These are phyloP conservation scores for Leccinum obscurum DNA, from an alignment of 768 basidiomycete genomes.

Conservation along the genomic window DNA sequence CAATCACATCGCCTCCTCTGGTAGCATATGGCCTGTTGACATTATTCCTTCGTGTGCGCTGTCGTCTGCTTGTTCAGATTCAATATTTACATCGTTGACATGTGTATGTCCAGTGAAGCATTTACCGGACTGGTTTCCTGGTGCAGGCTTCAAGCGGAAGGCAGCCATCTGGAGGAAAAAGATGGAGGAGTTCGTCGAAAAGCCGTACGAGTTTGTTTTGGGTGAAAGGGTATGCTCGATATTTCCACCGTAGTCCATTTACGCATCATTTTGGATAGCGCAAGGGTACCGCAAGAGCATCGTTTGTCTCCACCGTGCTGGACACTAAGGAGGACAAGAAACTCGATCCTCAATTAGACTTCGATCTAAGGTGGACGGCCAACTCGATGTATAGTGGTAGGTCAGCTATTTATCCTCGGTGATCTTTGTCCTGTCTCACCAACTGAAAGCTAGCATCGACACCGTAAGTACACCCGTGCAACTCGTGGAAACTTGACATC, in stretches of 20 bases:
- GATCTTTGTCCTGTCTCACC: neutral
- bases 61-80: slow-evolving; percentile 6
- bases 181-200: slow-evolving; percentile 64
- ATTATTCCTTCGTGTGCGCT: slow-evolving; percentile 35
- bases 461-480: slow-evolving; percentile 42
- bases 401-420: slow-evolving; percentile 10
- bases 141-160: slow-evolving; percentile 62
- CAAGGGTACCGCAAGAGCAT: slow-evolving; percentile 39
- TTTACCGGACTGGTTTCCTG: slow-evolving; percentile 68
- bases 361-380: slow-evolving; percentile 79
- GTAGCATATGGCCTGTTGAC: slow-evolving; percentile 45
- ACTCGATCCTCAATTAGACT: slow-evolving; percentile 44
- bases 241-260: neutral
- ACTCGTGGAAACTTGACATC: neutral
- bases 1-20: slow-evolving; percentile 44
- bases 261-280: slow-evolving; percentile 22
- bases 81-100: neutral
- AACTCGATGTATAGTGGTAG: slow-evolving; percentile 71
- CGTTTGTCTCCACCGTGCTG: slow-evolving; percentile 52
- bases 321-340: slow-evolving; percentile 28
- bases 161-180: slow-evolving; percentile 61
- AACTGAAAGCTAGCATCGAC: slow-evolving; percentile 50
- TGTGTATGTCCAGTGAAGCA: slow-evolving; percentile 40
- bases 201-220: slow-evolving; percentile 60
- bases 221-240: slow-evolving; percentile 46